Conservation (phyloP, 2,329 filamentous ascomycete species). For the Xylaria sp. region DNA sequence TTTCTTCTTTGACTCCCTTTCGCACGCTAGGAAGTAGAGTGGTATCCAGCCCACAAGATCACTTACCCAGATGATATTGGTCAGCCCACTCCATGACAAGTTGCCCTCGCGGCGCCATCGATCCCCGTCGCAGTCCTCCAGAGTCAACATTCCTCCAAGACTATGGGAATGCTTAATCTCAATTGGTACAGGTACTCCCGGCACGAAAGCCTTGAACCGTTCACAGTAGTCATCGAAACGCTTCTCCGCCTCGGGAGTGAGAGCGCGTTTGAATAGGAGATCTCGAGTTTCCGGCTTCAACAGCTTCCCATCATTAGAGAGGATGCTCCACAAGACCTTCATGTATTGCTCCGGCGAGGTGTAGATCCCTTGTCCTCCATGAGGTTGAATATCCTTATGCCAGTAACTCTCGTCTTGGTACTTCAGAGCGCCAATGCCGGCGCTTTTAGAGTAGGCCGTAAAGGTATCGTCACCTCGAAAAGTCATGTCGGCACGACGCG, state of each 20-base stretch:
- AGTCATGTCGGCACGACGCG: constrained; percentile 40
- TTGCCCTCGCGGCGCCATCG: constrained; percentile 36
- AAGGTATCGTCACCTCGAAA: constrained; percentile 27
- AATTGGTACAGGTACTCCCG: constrained; percentile 47
- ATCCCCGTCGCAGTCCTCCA: constrained; percentile 38
- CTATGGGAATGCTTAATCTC: constrained; percentile 51
- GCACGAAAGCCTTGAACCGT: constrained; percentile 40
- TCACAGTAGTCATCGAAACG: constrained; percentile 31
- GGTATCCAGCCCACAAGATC: constrained; percentile 15
- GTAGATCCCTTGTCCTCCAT: constrained; percentile 53
- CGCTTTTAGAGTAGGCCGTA: not conserved
- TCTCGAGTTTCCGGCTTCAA: constrained; percentile 56
- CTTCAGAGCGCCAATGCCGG: constrained; percentile 24
- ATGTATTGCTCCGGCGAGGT: constrained; percentile 56
- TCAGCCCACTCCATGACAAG: constrained; percentile 52
- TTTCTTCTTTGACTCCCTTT: not conserved
- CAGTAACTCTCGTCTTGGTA: constrained; percentile 37
- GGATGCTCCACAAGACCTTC: constrained; percentile 58
- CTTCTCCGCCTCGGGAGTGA: constrained; percentile 50
- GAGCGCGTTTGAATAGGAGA: constrained; percentile 60
- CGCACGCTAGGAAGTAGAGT: not conserved
- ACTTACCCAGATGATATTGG: constrained; percentile 61
- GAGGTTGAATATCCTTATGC: constrained; percentile 40
- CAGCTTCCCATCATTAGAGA: constrained; percentile 61
- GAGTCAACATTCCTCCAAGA: constrained; percentile 26